Evolutionary conservation across 306 rosid species (phyloP).

Genomic region (Dicorynia guianensis): DNA sequence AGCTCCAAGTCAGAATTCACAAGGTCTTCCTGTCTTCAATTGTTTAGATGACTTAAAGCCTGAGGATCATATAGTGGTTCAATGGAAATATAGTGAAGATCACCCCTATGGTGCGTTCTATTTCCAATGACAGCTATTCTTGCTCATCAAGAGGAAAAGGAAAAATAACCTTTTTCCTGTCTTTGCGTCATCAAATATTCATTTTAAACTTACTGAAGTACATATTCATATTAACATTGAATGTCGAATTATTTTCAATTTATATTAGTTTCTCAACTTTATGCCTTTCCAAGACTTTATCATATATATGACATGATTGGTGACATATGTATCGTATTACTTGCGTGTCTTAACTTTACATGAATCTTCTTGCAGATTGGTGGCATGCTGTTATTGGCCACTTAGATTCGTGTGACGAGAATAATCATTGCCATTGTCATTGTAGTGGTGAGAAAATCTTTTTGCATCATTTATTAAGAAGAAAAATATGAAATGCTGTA

Average conservation of each 20-base stretch:
- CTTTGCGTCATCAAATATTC: neutral
- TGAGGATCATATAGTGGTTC: constrained; percentile 64
- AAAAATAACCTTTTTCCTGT: neutral
- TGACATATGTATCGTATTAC: neutral
- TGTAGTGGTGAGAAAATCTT: constrained; percentile 48
- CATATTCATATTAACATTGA: neutral
- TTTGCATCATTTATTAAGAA: constrained; percentile 1
- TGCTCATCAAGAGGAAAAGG: neutral
- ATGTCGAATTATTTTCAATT: neutral
- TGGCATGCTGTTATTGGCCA: constrained; percentile 66
- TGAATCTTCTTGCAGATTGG: constrained; percentile 56
- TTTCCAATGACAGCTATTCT: neutral
- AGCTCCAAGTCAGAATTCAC: constrained; percentile 51
- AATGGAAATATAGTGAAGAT: constrained; percentile 62
- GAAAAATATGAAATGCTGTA: neutral
- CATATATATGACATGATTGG: neutral
- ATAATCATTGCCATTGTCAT: constrained; percentile 51
- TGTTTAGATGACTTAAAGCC: constrained; percentile 60
- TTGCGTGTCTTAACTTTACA: neutral
- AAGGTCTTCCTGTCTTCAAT: constrained; percentile 51
- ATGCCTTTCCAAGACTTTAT: neutral
- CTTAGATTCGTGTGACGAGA: constrained; percentile 48
- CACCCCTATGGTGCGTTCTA: constrained; percentile 52
- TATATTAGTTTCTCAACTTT: neutral
- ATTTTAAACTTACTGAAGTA: neutral